Base-by-base conservation (phyloP, 2,329 filamentous ascomycete genomes). In the Paramyrothecium roridum region DNA sequence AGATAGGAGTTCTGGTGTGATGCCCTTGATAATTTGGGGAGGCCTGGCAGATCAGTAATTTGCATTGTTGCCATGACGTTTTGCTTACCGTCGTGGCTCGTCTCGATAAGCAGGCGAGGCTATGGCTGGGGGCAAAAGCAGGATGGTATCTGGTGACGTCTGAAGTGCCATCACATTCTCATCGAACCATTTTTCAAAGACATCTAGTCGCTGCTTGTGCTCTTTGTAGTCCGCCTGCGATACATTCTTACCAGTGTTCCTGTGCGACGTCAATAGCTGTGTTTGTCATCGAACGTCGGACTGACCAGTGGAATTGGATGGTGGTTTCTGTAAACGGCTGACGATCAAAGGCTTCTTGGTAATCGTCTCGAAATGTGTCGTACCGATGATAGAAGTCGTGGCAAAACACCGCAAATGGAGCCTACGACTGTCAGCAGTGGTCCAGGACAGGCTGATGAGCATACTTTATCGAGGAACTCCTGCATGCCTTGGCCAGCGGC, bases 111-210 rank as follows among this genome's bases (percentile, higher is more conserved):
- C 55, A 30, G 62, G 52, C 50, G 59, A 56, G 16, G 55, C 52
- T 17, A 54, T 52, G 8, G 54, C 60, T 34, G 63, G 64, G 10
- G 70, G 71, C 7, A 72, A 54, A 4, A 73, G 48, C 52, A 73
- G 54, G 26, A 70, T 59, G 2, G 62, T 55, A 19, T 65, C 58
- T 57, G 45, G 59, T 54, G 43, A 58, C 57, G 6, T 59, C 13
- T 23, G 21, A 22, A 33, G 19, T 2, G 55, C 8, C 55, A 68
- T 61, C 55, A 74, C 56, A 4, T 63, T 61, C 21, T 64, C 20
- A 20, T 59, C 51, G 54, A 74, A 73, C 72, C 72, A 74, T 20
- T 57, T 48, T 10, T 57, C 62, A 50, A 71, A 73, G 2, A 68
- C 56, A 2, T 57, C 46, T 3, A 73, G 57, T 17, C 67, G 66